Percentiles rank a stretch among this genome's conserved stretches.
Evolutionary conservation across 148 eudicot species (phyloP).

Genomic region (Nepenthes gracilis): DNA sequence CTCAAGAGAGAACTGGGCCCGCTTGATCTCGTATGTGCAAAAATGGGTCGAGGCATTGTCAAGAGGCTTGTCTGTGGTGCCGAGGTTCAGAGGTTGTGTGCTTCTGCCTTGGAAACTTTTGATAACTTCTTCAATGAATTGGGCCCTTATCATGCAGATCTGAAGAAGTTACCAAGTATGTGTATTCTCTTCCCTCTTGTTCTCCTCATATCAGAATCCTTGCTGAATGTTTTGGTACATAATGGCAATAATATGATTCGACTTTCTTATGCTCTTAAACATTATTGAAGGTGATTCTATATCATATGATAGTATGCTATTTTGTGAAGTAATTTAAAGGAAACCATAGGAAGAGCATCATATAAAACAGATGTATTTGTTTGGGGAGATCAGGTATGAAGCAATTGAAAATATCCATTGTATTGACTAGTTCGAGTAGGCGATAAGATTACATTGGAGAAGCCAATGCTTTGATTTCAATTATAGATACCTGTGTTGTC

Average conservation of each 20-base stretch:
- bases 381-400: too few relatives aligned
- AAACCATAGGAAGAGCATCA: too few relatives aligned
- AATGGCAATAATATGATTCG: neutral
- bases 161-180: constrained; percentile 25
- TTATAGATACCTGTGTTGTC: too few relatives aligned
- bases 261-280: too few relatives aligned
- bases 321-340: too few relatives aligned
- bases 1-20: constrained; percentile 62
- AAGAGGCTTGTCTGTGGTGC: constrained; percentile 55
- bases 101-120: constrained; percentile 43
- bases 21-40: constrained; percentile 35
- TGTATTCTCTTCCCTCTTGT: neutral
- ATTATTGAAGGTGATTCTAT: too few relatives aligned
- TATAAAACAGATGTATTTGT: too few relatives aligned
- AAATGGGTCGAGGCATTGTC: constrained; percentile 55
- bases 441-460: too few relatives aligned
- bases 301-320: too few relatives aligned
- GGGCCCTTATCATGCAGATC: constrained; percentile 5
- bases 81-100: constrained; percentile 52
- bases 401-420: too few relatives aligned
- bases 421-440: too few relatives aligned
- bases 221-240: neutral
- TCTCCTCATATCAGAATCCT: neutral
- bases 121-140: constrained; percentile 21
- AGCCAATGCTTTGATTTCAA: too few relatives aligned